Percentiles rank a stretch among this genome's conserved stretches.
Evolutionary conservation across 2,329 filamentous ascomycete species (phyloP).

Genomic region (Talaromyces sp.): DNA sequence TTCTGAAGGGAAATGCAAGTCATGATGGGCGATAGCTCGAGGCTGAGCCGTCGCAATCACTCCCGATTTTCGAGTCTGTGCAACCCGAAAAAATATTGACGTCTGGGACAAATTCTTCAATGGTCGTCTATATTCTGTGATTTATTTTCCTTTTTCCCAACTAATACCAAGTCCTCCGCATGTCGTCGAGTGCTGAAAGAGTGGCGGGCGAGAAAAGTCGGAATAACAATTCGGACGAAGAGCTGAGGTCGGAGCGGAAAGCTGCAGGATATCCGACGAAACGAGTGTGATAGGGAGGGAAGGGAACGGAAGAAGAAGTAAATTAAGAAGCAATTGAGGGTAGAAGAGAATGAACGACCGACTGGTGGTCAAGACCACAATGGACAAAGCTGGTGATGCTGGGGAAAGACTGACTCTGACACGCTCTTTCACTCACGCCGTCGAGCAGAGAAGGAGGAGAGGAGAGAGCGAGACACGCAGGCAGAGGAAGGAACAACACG

Average conservation of each 20-base stretch:
- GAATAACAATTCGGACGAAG: constrained; percentile 2
- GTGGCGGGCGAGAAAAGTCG: background rate
- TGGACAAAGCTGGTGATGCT: constrained; percentile 20
- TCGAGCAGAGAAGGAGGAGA: background rate
- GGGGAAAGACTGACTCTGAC: background rate
- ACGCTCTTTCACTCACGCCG: background rate
- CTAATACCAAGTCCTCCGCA: constrained; percentile 8
- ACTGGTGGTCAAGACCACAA: constrained; percentile 18
- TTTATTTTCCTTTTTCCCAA: background rate
- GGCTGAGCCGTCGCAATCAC: background rate
- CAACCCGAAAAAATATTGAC: background rate
- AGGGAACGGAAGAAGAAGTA: constrained; percentile 15
- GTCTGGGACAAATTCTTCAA: background rate
- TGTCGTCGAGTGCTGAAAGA: constrained; percentile 4
- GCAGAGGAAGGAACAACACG: background rate
- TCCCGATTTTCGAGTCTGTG: background rate
- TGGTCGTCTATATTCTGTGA: background rate
- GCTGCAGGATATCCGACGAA: constrained; percentile 1
- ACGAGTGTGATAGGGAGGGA: background rate
- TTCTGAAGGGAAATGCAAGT: constrained; percentile 65
- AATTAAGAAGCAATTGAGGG: constrained; percentile 6
- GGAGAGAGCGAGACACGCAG: background rate
- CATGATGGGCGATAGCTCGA: constrained; percentile 34
- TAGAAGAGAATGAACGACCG: constrained; percentile 15
- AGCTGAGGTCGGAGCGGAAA: background rate